Evolutionary conservation across 768 basidiomycete genomes (phyloP).

Genomic region (Mycena galopus): DNA sequence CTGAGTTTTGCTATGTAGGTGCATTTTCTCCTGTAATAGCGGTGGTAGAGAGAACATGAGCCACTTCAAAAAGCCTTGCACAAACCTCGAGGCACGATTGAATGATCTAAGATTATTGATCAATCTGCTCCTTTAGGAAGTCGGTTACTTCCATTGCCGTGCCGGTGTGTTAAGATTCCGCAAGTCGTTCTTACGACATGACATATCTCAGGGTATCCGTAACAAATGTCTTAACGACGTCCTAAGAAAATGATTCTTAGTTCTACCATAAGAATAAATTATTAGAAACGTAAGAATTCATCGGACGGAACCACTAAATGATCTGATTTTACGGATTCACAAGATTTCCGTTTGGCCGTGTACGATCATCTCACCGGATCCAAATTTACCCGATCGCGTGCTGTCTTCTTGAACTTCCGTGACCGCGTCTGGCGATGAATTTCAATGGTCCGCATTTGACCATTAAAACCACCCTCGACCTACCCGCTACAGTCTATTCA

Average conservation of each 20-base stretch:
- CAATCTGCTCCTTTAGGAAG: slow-evolving; percentile 1
- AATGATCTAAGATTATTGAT: neutral
- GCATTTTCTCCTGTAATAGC: neutral
- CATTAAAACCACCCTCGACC: slow-evolving; percentile 29
- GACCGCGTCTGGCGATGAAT: neutral
- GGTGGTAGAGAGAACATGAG: neutral
- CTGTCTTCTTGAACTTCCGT: neutral
- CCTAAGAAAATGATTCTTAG: too few species aligned
- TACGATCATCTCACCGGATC: neutral
- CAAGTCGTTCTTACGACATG: too few species aligned
- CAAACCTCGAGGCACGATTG: neutral
- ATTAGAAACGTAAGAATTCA: too few species aligned
- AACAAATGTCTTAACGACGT: too few species aligned
- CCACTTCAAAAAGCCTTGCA: neutral
- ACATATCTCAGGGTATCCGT: too few species aligned
- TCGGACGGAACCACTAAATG: too few species aligned
- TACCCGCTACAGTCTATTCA: slow-evolving; percentile 45
- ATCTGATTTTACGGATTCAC: too few species aligned
- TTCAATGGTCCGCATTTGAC: slow-evolving; percentile 17
- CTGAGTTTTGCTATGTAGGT: neutral
- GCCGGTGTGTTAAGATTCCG: neutral
- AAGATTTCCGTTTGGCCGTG: too few species aligned
- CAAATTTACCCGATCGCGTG: neutral
- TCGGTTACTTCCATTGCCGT: neutral
- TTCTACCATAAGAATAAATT: too few species aligned